Percentiles rank a stretch among this genome's conserved stretches.
These are phyloP conservation scores for Diplotaxis tenuifolia DNA, from an alignment of 345 rosid species.

Conservation along the genomic window DNA sequence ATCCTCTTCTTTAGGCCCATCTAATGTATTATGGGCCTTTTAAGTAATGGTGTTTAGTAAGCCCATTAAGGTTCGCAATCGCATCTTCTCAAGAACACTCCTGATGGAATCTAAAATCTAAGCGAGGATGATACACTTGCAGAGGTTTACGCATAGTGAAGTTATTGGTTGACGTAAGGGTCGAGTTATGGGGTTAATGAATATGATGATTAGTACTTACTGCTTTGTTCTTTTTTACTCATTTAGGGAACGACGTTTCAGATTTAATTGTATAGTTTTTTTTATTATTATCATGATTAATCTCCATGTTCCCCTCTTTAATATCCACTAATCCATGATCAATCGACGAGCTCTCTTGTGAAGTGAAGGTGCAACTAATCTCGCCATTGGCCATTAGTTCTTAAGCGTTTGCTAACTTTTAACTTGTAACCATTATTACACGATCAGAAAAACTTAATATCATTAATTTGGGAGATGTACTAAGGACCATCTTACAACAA, in stretches of 20 bases:
- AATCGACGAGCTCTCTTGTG: background rate
- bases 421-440: background rate
- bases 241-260: background rate
- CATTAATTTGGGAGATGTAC: background rate
- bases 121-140: too few species aligned
- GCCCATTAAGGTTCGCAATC: too few species aligned
- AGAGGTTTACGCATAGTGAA: too few species aligned
- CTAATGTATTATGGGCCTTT: background rate
- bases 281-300: background rate
- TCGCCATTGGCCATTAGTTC: background rate
- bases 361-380: background rate
- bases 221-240: too few species aligned
- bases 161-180: too few species aligned
- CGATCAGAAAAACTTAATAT: background rate
- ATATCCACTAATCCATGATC: background rate
- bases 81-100: too few species aligned
- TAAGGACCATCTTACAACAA: background rate
- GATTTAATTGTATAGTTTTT: background rate
- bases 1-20: background rate
- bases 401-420: background rate
- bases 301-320: background rate
- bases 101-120: too few species aligned
- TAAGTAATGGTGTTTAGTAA: background rate
- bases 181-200: too few species aligned
- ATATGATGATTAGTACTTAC: too few species aligned